Conservation (phyloP, 257 asterid genomes). For the Agastache rugosa region DNA sequence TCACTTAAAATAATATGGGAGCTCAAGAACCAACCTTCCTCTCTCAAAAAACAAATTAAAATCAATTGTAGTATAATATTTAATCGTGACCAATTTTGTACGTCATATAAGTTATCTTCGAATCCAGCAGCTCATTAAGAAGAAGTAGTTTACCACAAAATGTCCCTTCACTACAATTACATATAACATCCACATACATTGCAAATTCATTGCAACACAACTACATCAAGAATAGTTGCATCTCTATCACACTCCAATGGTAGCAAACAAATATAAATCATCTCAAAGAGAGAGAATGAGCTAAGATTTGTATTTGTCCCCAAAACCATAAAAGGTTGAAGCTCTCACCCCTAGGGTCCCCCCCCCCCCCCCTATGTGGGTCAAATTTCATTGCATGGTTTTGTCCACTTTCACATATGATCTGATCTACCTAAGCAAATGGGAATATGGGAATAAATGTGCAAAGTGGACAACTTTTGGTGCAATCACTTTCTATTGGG, state of each 20-base stretch:
- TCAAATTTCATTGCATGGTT: constrained; percentile 36
- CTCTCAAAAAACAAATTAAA: neutral
- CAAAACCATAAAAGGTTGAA: constrained; percentile 18
- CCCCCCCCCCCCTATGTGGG: constrained; percentile 19
- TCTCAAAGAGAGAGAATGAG: constrained; percentile 38
- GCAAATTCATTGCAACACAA: neutral
- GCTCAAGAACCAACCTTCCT: constrained; percentile 9
- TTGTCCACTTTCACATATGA: constrained; percentile 37
- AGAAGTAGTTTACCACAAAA: neutral
- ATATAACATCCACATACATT: neutral
- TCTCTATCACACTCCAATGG: constrained; percentile 28
- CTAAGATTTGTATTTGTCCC: constrained; percentile 39
- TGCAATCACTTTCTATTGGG: constrained; percentile 37
- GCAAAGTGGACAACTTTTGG: constrained; percentile 47
- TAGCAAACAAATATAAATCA: constrained; percentile 23
- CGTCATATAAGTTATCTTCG: neutral
- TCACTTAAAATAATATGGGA: constrained; percentile 37
- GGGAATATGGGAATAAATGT: constrained; percentile 48
- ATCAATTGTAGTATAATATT: no score
- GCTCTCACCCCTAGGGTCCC: constrained; percentile 15
- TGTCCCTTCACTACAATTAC: neutral
- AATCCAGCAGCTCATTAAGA: neutral
- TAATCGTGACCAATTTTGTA: no score
- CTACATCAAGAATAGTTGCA: neutral
- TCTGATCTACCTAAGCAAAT: constrained; percentile 27